These are phyloP conservation scores for Rhamnella rubrinervis DNA, from an alignment of 331 rosid genomes.

Conservation along the genomic window DNA sequence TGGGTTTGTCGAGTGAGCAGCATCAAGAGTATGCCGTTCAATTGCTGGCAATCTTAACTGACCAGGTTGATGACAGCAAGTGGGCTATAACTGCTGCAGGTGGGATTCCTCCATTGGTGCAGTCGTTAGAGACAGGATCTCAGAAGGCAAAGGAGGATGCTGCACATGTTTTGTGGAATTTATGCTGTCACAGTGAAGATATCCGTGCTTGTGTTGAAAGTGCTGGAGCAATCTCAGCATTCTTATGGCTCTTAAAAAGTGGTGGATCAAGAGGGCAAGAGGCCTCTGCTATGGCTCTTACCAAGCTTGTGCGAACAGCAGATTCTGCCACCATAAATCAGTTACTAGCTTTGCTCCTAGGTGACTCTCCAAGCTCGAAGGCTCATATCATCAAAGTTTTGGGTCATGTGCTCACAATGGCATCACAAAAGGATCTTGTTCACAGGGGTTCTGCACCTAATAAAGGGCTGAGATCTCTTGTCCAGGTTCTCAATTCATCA, in stretches of 20 bases:
- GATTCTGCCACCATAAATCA: conserved; percentile 92
- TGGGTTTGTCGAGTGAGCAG: conserved; percentile 92
- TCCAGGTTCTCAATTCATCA: conserved; percentile 78
- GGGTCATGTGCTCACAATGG: conserved; percentile 85
- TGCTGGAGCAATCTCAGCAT: conserved; percentile 93
- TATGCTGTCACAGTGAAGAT: conserved; percentile 96
- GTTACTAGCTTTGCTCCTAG: conserved; percentile 79
- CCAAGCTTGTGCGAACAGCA: conserved; percentile 72
- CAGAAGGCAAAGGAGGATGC: conserved; percentile 95
- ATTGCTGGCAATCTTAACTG: conserved; percentile 75
- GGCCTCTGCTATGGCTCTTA: conserved; percentile 89
- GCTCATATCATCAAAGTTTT: conserved; percentile 72
- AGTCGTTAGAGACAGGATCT: conserved; percentile 87
- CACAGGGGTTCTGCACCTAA: conserved; percentile 77
- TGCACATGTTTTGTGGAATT: conserved; percentile 87
- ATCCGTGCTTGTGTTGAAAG: conserved; percentile 97
- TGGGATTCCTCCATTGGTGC: conserved; percentile 94
- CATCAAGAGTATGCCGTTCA: conserved; percentile 95
- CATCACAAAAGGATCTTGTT: conserved; percentile 69
- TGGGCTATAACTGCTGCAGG: conserved; percentile 99
- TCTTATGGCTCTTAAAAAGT: conserved; percentile 87
- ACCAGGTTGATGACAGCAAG: conserved; percentile 92
- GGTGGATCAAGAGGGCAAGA: conserved; percentile 88
- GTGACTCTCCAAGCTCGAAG: conserved; percentile 76
- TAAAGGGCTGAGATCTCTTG: conserved; percentile 80